Conservation (phyloP, 108 stramenopile genomes). For the Pseudonitzschia delicatissima region DNA sequence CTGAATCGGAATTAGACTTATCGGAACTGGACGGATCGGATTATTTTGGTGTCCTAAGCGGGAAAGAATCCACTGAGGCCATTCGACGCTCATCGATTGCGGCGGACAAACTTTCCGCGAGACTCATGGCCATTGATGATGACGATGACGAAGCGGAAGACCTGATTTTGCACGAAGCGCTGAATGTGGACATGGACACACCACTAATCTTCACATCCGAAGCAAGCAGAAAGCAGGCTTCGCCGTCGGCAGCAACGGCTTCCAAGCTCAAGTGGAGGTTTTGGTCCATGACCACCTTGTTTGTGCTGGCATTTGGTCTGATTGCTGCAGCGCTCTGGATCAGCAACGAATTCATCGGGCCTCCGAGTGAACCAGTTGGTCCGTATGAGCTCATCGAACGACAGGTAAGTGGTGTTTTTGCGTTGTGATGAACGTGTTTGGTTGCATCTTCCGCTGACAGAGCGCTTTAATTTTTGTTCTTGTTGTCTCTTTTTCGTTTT, state of each 20-base stretch:
- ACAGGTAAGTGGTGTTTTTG: constrained; percentile 43
- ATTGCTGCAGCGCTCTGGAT: constrained; percentile 19
- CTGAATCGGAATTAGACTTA: too few relatives aligned
- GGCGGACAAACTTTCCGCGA: constrained; percentile 35
- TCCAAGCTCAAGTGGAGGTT: constrained; percentile 5
- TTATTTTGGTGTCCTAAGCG: constrained; percentile 18
- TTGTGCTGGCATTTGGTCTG: constrained; percentile 18
- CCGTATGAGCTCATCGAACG: constrained; percentile 71
- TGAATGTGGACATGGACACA: constrained; percentile 4
- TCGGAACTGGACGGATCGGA: constrained; percentile 21
- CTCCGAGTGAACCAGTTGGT: constrained; percentile 74
- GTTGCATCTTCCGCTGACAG: neutral
- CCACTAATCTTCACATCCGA: neutral
- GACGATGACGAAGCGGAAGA: constrained; percentile 37
- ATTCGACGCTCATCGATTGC: constrained; percentile 26
- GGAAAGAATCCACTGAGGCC: constrained; percentile 1
- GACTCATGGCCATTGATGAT: constrained; percentile 29
- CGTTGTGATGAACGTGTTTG: neutral
- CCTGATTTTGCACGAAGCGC: constrained; percentile 26
- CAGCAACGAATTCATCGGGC: constrained; percentile 48
- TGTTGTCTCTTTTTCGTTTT: neutral
- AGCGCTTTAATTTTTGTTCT: neutral
- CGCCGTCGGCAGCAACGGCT: neutral
- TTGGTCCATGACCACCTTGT: constrained; percentile 19
- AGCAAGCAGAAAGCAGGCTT: neutral